Percentiles rank a stretch among this genome's conserved stretches.
These are phyloP conservation scores for Plasmodium vinckei DNA, from an alignment of 169 alveolate species.

Conservation along the genomic window DNA sequence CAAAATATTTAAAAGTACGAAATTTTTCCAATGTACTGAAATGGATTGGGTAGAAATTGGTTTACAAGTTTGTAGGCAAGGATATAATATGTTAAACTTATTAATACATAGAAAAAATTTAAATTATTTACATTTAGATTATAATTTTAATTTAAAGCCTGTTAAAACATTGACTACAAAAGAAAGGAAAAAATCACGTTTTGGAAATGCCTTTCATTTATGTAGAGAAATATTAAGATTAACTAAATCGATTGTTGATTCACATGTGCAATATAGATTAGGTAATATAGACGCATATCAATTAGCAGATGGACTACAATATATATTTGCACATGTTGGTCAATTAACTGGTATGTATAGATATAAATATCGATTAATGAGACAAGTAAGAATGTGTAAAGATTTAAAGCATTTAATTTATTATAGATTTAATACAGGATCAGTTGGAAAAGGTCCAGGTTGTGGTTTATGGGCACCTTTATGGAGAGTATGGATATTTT, in stretches of 20 bases:
- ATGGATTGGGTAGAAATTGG: conserved; percentile 99
- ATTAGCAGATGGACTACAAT: conserved; percentile 99
- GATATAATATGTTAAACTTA: conserved; percentile 98
- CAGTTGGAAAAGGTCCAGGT: conserved; percentile 99
- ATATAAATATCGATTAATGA: conserved; percentile 99
- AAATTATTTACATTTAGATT: conserved; percentile 99
- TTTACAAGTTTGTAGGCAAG: conserved; percentile 98
- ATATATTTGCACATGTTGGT: conserved; percentile 99
- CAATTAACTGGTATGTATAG: conserved; percentile 99
- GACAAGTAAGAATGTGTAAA: conserved; percentile 99
- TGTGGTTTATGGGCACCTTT: conserved; percentile 99
- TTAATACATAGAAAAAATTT: conserved; percentile 98
- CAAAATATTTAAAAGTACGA: conserved; percentile 96
- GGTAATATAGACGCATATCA: conserved; percentile 99
- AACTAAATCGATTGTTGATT: conserved; percentile 98
- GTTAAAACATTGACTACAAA: conserved; percentile 99
- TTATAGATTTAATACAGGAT: conserved; percentile 99
- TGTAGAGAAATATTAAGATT: conserved; percentile 99
- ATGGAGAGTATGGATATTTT: conserved; percentile 99
- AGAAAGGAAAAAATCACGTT: conserved; percentile 99
- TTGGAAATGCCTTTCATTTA: conserved; percentile 99
- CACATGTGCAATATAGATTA: conserved; percentile 98
- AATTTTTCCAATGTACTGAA: conserved; percentile 98
- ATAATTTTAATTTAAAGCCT: conserved; percentile 99
- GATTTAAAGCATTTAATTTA: conserved; percentile 99